These are phyloP conservation scores for Aspergillus fischeri DNA, from an alignment of 2,329 filamentous ascomycete genomes.

Conservation along the genomic window DNA sequence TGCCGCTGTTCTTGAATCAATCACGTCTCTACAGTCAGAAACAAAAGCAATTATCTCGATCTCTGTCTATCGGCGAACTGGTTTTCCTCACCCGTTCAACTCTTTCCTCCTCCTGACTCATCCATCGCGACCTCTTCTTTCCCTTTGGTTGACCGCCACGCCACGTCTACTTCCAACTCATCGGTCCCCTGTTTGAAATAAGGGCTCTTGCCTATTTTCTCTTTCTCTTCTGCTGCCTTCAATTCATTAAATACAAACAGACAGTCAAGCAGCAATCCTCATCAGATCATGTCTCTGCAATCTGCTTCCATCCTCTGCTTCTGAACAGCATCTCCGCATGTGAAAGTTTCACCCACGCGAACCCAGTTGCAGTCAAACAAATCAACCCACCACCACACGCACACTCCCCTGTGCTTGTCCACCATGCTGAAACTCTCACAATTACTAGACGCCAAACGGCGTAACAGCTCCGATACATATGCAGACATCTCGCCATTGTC, in stretches of 20 bases:
- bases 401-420: constrained; percentile 5
- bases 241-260: not conserved
- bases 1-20: constrained; percentile 1
- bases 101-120: not conserved
- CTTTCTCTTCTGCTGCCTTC: not conserved
- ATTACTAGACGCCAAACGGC: constrained; percentile 30
- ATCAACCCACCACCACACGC: constrained; percentile 1
- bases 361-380: constrained; percentile 4
- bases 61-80: not conserved
- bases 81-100: not conserved
- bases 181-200: constrained; percentile 7
- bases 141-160: not conserved
- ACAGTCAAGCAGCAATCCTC: not conserved
- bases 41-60: not conserved
- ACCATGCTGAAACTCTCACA: constrained; percentile 35
- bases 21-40: not conserved
- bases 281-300: constrained; percentile 1
- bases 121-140: not conserved
- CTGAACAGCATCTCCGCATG: constrained; percentile 10
- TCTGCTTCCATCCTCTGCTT: constrained; percentile 10
- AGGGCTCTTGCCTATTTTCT: constrained; percentile 1
- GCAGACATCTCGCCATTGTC: constrained; percentile 16
- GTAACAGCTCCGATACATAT: constrained; percentile 26
- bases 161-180: constrained; percentile 7
- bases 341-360: constrained; percentile 12